Base-by-base conservation (phyloP, 768 basidiomycete species). In the Russula griseocarnosa region DNA sequence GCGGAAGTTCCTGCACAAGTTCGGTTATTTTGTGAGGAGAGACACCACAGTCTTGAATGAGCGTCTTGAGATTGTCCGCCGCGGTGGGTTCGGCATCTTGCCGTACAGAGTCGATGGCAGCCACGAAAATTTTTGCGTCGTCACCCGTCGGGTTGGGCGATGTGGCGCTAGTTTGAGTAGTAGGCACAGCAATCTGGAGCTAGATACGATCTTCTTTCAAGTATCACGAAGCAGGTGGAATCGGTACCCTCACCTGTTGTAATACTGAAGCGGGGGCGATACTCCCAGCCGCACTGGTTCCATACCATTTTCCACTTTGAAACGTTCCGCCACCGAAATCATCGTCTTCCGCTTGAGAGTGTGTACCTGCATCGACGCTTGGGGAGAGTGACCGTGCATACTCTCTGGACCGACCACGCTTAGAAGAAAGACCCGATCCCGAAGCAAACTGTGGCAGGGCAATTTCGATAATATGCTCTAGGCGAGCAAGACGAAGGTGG, bases 11-110 rank as follows among this genome's bases (percentile, higher is more conserved):
- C 71, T 91, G 86, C 22, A 95, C 79, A 11, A 98, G 82, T 71
- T 96, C 94, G 1, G 88, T 85, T 51, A 98, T 86, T 74, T 94
- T 94, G 65, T 93, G 89, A 1, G 94, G 91, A 20, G 88, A 85
- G 42, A 95, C 92, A 7, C 94, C 94, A 73, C 91, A 98, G 73
- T 98, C 94, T 74, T 90, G 88, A 42, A 96, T 87, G 40, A 98
- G 81, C 51, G 85, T 85, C 72, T 89, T 88, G 55, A 95, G 76
- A 69, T 91, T 94, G 71, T 94, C 92, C 3, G 84, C 90, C 16
- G 92, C 88, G 18, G 79, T 76, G 1, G 78, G 75, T 57, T 82
- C 77, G 44, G 73, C 71, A 60, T 78, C 76, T 55, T 76, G 77
- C 70, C 73, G 70, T 26, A 82, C 80, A 36, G 76, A 75, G 46